phyloP scores from a whole-genome alignment of 1,284 basidiomycete species.

The Anthracocystis setariae region DNA sequence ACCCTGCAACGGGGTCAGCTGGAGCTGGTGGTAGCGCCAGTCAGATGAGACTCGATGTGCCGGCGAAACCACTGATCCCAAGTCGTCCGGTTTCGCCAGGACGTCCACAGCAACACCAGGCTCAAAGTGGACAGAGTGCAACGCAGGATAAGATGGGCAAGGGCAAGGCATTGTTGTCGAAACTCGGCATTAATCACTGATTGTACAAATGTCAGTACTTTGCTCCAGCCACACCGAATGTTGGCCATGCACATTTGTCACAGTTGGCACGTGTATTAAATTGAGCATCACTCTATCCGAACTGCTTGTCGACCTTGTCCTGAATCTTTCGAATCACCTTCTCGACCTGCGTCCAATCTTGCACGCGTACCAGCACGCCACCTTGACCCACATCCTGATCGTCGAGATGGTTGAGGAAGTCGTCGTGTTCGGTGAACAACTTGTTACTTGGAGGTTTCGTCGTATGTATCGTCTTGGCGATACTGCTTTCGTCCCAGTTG shows the following conservation, averaged over 20 bases:
- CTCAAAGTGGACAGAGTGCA: background rate
- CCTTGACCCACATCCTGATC: background rate
- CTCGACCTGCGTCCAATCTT: constrained; percentile 36
- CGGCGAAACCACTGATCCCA: constrained; percentile 11
- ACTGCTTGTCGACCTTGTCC: background rate
- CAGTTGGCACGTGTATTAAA: too few species aligned
- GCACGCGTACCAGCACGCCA: constrained; percentile 19
- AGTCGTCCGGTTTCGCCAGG: constrained; percentile 19
- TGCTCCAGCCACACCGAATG: too few species aligned
- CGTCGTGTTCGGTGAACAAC: constrained; percentile 7
- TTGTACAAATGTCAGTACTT: too few species aligned
- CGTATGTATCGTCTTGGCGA: constrained; percentile 11
- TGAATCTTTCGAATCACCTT: constrained; percentile 28
- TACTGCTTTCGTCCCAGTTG: constrained; percentile 7
- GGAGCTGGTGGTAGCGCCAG: background rate
- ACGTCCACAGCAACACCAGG: background rate
- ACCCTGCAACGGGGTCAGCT: background rate
- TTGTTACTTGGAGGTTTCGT: constrained; percentile 6
- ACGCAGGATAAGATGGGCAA: constrained; percentile 26
- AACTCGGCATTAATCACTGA: constrained; percentile 34
- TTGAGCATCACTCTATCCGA: too few species aligned
- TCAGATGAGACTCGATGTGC: constrained; percentile 7
- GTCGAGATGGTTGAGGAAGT: constrained; percentile 3
- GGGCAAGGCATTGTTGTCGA: constrained; percentile 38
- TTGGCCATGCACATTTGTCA: too few species aligned